Percentiles rank a stretch among this genome's conserved stretches.
Evolutionary conservation across 1,139 yeast species (phyloP).

Genomic region (Taphrina sp.): DNA sequence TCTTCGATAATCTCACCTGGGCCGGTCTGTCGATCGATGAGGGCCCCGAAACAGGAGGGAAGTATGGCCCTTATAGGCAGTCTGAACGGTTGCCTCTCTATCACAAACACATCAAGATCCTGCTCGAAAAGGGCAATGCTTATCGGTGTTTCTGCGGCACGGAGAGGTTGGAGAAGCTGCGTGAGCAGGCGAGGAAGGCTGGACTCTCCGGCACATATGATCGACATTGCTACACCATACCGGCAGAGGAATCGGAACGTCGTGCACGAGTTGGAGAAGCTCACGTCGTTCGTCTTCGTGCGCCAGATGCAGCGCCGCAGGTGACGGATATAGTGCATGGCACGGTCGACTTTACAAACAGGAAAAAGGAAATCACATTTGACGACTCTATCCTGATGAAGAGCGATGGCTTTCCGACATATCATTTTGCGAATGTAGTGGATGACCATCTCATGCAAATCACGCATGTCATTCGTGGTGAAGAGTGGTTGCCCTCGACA

Average conservation of each 20-base stretch:
- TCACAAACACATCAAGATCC: slow-evolving; percentile 53
- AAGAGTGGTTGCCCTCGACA: slow-evolving; percentile 95
- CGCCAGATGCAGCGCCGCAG: slow-evolving; percentile 11
- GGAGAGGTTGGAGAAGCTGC: slow-evolving; percentile 64
- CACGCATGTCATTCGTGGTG: slow-evolving; percentile 94
- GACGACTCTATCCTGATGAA: slow-evolving; percentile 89
- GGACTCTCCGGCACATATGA: slow-evolving; percentile 93
- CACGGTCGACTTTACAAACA: slow-evolving; percentile 14
- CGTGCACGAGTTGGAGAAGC: slow-evolving; percentile 42
- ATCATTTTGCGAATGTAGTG: slow-evolving; percentile 91
- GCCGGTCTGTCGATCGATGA: slow-evolving; percentile 75
- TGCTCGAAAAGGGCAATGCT: slow-evolving; percentile 67
- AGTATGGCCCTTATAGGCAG: slow-evolving; percentile 75
- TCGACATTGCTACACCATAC: slow-evolving; percentile 61
- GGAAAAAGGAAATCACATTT: slow-evolving; percentile 51
- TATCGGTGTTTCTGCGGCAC: slow-evolving; percentile 84
- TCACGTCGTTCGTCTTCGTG: slow-evolving; percentile 42
- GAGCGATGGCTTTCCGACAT: slow-evolving; percentile 91
- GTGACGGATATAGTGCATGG: slow-evolving; percentile 33
- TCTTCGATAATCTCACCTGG: slow-evolving; percentile 75
- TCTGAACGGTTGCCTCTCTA: slow-evolving; percentile 73
- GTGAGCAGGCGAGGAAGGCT: slow-evolving; percentile 69
- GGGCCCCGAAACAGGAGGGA: slow-evolving; percentile 69
- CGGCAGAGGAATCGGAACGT: slow-evolving; percentile 45
- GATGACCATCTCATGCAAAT: slow-evolving; percentile 92